Evolutionary conservation across 2,329 filamentous ascomycete genomes (phyloP), one percentile per base, ranked within the genome.

Genomic region (Verticillium nonalfalfae): DNA sequence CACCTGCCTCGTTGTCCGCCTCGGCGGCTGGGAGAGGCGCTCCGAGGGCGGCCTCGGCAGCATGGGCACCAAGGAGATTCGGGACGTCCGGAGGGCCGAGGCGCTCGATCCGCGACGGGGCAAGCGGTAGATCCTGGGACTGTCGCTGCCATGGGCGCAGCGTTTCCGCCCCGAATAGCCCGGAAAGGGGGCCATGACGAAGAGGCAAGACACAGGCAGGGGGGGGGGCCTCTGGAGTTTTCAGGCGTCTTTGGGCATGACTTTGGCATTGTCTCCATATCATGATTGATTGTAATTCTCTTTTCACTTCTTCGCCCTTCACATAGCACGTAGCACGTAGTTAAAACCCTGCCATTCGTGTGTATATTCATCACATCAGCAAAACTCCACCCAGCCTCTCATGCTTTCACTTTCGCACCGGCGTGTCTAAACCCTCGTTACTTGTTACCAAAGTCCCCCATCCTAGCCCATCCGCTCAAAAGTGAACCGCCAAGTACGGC

Each of bases 41-140:
- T 86, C 82, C 57, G 93, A 98, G 72, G 95, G 95, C 4, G 95
- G 95, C 0, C 74, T 94, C 63, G 94, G 94, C 2, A 95, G 92
- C 70, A 74, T 98, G 73, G 91, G 93, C 2, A 98, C 94, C 4
- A 96, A 93, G 78, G 94, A 98, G 81, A 86, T 93, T 72, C 85
- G 95, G 63, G 92, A 96, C 67, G 93, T 89, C 76, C 86, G 93
- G 73, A 87, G 85, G 70, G 81, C 86, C 58, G 93, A 97, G 74
- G 93, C 94, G 5, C 79, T 85, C 65, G 90, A 97, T 79, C 93
- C 93, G 55, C 85, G 93, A 70, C 83, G 89, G 66, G 85, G 88
- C 63, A 86, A 86, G 74, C 69, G 74, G 59, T 83, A 50, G 18
- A 21, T 50, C 15, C 18, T 4, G 26, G 4, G 26, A 26, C 3